phyloP scores from a whole-genome alignment of 2,329 filamentous ascomycete genomes.

The Stachybotrys elegans region DNA sequence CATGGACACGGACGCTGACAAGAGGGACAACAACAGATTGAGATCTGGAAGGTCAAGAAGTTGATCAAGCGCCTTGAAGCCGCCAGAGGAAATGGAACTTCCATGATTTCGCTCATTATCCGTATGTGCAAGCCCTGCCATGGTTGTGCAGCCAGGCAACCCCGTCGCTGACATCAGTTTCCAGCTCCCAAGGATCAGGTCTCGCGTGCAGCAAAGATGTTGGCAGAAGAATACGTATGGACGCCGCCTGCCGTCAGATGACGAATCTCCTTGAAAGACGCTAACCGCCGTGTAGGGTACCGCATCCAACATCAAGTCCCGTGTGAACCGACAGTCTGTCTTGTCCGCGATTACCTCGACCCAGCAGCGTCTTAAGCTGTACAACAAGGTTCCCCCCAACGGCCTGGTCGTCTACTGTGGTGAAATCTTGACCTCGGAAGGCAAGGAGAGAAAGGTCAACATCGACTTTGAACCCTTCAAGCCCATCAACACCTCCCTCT shows the following conservation, averaged over 20 bases:
- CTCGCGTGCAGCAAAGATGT: constrained; percentile 95
- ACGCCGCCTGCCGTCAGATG: not conserved
- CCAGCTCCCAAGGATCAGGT: constrained; percentile 96
- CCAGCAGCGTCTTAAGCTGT: constrained; percentile 97
- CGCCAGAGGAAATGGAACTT: constrained; percentile 95
- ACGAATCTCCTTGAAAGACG: too few species aligned
- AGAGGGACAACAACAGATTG: constrained; percentile 41
- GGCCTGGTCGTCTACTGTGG: constrained; percentile 98
- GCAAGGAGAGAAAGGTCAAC: constrained; percentile 99
- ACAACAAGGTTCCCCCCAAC: constrained; percentile 98
- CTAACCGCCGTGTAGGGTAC: constrained; percentile 62
- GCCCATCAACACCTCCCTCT: constrained; percentile 98
- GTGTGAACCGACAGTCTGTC: constrained; percentile 97
- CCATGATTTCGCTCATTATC: constrained; percentile 99
- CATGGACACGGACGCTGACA: not conserved
- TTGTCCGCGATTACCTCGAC: constrained; percentile 98
- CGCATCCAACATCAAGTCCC: constrained; percentile 98
- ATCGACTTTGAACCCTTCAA: constrained; percentile 99
- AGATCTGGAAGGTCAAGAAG: constrained; percentile 99
- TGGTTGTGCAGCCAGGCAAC: constrained; percentile 9
- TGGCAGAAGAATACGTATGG: constrained; percentile 98
- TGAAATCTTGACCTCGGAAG: constrained; percentile 98
- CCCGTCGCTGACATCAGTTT: constrained; percentile 17
- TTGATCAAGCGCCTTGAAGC: constrained; percentile 97
- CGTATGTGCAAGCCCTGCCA: constrained; percentile 52